Conservation (phyloP, 306 rosid genomes). For the Vigna hirtella region DNA sequence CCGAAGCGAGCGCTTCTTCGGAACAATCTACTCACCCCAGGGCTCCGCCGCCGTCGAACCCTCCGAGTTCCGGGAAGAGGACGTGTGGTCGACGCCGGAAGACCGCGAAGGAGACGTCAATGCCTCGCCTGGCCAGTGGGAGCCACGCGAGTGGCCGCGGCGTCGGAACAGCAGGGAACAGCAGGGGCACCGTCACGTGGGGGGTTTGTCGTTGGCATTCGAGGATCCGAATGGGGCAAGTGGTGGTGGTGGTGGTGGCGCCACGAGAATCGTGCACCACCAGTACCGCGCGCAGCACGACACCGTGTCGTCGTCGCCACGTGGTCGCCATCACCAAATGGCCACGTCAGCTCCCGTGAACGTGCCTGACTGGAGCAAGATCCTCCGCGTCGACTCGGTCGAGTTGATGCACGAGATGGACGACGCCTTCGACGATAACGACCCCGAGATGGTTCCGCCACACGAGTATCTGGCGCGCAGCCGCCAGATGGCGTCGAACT, state of each 20-base stretch:
- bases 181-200: constrained; percentile 47
- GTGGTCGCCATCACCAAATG: constrained; percentile 49
- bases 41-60: constrained; percentile 46
- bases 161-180: constrained; percentile 45
- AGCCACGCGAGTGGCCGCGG: constrained; percentile 39
- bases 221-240: constrained; percentile 47
- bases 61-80: constrained; percentile 82
- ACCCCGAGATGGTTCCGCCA: constrained; percentile 86
- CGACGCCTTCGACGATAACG: constrained; percentile 53
- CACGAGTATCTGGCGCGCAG: constrained; percentile 95
- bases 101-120: constrained; percentile 24
- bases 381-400: constrained; percentile 74
- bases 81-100: constrained; percentile 70
- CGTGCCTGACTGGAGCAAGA: constrained; percentile 99
- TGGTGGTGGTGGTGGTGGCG: not conserved
- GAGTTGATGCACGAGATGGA: constrained; percentile 70
- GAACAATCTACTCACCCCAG: constrained; percentile 52
- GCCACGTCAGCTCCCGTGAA: constrained; percentile 91
- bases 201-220: constrained; percentile 75
- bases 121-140: constrained; percentile 48
- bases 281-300: constrained; percentile 65
- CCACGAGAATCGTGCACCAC: constrained; percentile 70
- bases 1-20: constrained; percentile 77
- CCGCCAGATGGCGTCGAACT: constrained; percentile 67
- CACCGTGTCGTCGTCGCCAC: constrained; percentile 46